Evolutionary conservation across 768 basidiomycete species (phyloP), one percentile per base, ranked within the genome.

Genomic region (Serendipita sp.): DNA sequence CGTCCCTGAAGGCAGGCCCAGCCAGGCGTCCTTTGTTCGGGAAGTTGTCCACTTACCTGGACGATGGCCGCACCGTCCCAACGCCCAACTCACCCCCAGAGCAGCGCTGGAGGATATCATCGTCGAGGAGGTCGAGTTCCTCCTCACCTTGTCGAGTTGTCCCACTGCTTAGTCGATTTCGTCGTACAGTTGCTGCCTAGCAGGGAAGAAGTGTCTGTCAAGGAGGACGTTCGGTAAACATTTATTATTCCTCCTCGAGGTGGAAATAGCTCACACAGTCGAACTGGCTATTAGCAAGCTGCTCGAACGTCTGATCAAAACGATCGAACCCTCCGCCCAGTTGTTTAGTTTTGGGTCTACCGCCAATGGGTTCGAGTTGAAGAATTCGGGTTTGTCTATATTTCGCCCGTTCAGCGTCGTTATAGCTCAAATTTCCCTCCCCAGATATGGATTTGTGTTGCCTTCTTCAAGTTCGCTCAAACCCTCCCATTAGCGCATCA

Each of bases 401-500:
- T 65, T 66, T 65, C 35, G 67, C 64, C 23, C 52, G 67, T 63
- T 52, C 66, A 54, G 28, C 58, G 41, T 11, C 5, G 23, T n/a
- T 28, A 30, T 63, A 46, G 35, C 44, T 58, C 44, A 11, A 10
- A 15, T 63, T 64, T 7, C 38, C 3, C n/a, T 16, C 36, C 7
- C 47, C 71, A 97, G 95, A 99, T 75, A 98, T 99, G 95, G 95
- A 99, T 76, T 78, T 99, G 38, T 97, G 94, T 73, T 97, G 93
- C 75, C 81, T 99, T 72, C 91, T 96, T 73, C 91, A 95, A 74
- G 30, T 88, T 89, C 7, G 81, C 85, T 65, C 69, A 85, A 30
- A 60, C 85, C 75, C 88, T 78, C 66, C 83, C 83, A 68, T 81
- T 3, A 68, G 86, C 38, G 86, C 95, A 11, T 80, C 87, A 46